Evolutionary conservation across 768 basidiomycete species (phyloP), one percentile per base, ranked within the genome.

Genomic region (Panus rudis): DNA sequence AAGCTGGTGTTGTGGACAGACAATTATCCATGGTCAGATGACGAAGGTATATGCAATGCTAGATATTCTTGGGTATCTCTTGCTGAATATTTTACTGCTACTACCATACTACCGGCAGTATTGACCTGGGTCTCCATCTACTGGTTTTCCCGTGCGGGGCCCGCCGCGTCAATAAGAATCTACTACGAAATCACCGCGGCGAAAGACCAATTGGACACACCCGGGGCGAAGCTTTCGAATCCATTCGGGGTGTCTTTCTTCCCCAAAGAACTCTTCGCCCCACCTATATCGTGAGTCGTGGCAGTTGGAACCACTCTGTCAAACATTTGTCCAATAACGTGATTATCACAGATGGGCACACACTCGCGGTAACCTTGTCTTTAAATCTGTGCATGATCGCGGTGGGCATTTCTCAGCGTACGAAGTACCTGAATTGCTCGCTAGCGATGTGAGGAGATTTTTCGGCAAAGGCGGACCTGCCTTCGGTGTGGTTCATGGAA

Each of bases 381-480:
- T 75, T 39, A 65, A 72, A 47, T 60, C 66, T 3, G 60, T 66
- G 13, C 79, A 81, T 40, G 60, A 62, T 1, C 53, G 54, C 5
- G 79, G 79, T 4, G 79, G 79, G 1, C 79, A 81, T 55, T 81
- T 82, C 52, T 72, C 77, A 8, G 69, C 78, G 0, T 53, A 70
- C 47, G 79, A 81, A 49, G 57, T 50, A 31, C 77, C 79, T 0
- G 61, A 69, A 4, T 56, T 58, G 3, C 62, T 82, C 13, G 78
- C 64, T 0, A 63, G 50, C 1, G 79, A 79, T 50, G 37, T 81
- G 37, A 60, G 71, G 23, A 70, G 63, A 50, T 79, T 80, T 75
- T 81, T 62, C 31, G 54, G 58, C 1, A 55, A 50, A n/a, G n/a
- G n/a, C n/a, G n/a, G n/a, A n/a, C n/a, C n/a, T n/a, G n/a, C n/a